Evolutionary conservation across 805 yeast species (phyloP).

Genomic region (Kluyveromyces aestuarii): DNA sequence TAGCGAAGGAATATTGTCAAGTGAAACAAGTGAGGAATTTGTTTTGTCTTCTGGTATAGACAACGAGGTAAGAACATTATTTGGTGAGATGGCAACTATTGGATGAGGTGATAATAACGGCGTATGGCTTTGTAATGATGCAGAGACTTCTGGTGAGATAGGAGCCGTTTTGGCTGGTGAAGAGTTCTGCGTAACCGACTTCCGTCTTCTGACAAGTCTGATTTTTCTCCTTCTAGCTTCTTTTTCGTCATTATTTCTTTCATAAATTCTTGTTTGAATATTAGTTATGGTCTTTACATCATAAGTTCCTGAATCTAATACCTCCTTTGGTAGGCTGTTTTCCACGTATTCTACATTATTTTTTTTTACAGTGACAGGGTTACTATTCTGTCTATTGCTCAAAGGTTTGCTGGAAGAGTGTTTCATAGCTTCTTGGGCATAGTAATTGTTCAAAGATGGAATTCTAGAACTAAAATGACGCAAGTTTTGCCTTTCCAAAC

Average conservation of each 20-base stretch:
- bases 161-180: neutral
- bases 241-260: constrained; percentile 18
- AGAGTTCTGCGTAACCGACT: neutral
- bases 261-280: constrained; percentile 26
- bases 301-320: constrained; percentile 15
- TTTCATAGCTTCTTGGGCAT: constrained; percentile 4
- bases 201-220: constrained; percentile 10
- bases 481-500: constrained; percentile 28
- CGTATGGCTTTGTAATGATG: neutral
- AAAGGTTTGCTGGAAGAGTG: neutral
- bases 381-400: constrained; percentile 3
- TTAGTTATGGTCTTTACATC: constrained; percentile 21
- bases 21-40: neutral
- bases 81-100: neutral
- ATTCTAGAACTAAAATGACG: constrained; percentile 25
- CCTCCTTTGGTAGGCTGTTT: constrained; percentile 19
- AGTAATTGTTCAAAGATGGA: constrained; percentile 23
- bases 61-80: neutral
- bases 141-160: neutral
- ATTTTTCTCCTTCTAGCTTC: constrained; percentile 26
- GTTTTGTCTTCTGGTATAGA: neutral
- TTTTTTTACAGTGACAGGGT: constrained; percentile 1
- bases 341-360: constrained; percentile 9
- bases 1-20: neutral
- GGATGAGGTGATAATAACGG: constrained; percentile 2